These are phyloP conservation scores for Tolypocladium nubicola DNA, from an alignment of 2,329 filamentous ascomycete species.

Conservation along the genomic window DNA sequence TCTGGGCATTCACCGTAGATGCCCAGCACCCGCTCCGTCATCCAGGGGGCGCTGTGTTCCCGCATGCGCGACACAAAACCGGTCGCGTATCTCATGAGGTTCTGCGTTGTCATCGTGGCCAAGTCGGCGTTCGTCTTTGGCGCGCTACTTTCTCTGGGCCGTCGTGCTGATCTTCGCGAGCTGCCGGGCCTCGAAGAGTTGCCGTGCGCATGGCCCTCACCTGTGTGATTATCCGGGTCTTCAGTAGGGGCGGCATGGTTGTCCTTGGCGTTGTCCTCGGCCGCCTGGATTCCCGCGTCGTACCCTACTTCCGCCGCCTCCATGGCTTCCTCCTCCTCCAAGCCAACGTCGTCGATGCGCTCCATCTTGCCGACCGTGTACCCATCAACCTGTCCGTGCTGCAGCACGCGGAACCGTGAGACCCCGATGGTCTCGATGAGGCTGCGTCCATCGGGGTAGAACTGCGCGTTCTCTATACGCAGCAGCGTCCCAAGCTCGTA, in stretches of 20 bases:
- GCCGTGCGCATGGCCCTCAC: too few species aligned
- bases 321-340: slow-evolving; percentile 67
- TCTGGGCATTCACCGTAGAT: slow-evolving; percentile 69
- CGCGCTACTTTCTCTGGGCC: neutral
- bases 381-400: slow-evolving; percentile 57
- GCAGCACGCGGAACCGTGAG: slow-evolving; percentile 63
- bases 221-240: neutral
- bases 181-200: neutral
- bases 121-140: slow-evolving; percentile 6
- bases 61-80: slow-evolving; percentile 62
- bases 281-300: neutral
- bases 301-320: slow-evolving; percentile 52
- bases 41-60: slow-evolving; percentile 59
- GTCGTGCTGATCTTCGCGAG: neutral
- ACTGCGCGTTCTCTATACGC: slow-evolving; percentile 62
- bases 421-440: slow-evolving; percentile 68
- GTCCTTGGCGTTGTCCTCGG: neutral
- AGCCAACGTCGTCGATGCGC: slow-evolving; percentile 68
- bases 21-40: slow-evolving; percentile 58
- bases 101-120: slow-evolving; percentile 52
- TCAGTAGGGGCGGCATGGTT: neutral
- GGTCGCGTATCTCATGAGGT: slow-evolving; percentile 54
- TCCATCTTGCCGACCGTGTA: slow-evolving; percentile 70
- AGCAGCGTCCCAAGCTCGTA: slow-evolving; percentile 69
- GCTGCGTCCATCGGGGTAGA: slow-evolving; percentile 70